Evolutionary conservation across 768 basidiomycete species (phyloP).

Genomic region (Russula abietina): DNA sequence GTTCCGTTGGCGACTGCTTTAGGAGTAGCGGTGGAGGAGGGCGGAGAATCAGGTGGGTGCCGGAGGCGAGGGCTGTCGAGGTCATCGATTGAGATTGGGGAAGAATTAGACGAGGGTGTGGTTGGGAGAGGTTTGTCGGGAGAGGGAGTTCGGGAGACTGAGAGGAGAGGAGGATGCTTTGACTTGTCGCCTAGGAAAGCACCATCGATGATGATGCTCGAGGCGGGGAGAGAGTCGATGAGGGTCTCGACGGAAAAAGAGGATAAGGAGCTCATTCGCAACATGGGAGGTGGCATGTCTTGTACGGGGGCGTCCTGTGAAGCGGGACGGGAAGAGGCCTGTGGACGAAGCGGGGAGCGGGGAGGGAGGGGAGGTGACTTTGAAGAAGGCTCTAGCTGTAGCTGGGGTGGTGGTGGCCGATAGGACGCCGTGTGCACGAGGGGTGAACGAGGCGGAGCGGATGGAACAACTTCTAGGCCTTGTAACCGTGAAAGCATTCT

Average conservation of each 20-base stretch:
- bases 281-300: slow-evolving; percentile 26
- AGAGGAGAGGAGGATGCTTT: slow-evolving; percentile 6
- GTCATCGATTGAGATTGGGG: slow-evolving; percentile 19
- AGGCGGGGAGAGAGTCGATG: slow-evolving; percentile 9
- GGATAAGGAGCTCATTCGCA: slow-evolving; percentile 29
- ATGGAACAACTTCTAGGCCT: slow-evolving; percentile 10
- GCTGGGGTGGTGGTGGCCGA: slow-evolving; percentile 16
- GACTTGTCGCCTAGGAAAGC: slow-evolving; percentile 23
- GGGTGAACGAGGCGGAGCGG: slow-evolving; percentile 32
- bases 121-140: slow-evolving; percentile 34
- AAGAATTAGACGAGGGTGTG: slow-evolving; percentile 27
- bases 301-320: slow-evolving; percentile 14
- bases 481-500: not conserved
- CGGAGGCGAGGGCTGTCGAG: slow-evolving; percentile 15
- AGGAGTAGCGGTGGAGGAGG: slow-evolving; percentile 20
- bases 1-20: slow-evolving; percentile 31
- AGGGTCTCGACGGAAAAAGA: slow-evolving; percentile 26
- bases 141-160: slow-evolving; percentile 25
- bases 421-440: slow-evolving; percentile 30
- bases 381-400: slow-evolving; percentile 4
- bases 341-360: slow-evolving; percentile 32
- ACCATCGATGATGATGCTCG: slow-evolving; percentile 18
- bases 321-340: slow-evolving; percentile 19
- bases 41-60: slow-evolving; percentile 17
- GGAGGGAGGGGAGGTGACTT: slow-evolving; percentile 29